Evolutionary conservation across 2,329 filamentous ascomycete genomes (phyloP).

Genomic region (Cladosporium velox): DNA sequence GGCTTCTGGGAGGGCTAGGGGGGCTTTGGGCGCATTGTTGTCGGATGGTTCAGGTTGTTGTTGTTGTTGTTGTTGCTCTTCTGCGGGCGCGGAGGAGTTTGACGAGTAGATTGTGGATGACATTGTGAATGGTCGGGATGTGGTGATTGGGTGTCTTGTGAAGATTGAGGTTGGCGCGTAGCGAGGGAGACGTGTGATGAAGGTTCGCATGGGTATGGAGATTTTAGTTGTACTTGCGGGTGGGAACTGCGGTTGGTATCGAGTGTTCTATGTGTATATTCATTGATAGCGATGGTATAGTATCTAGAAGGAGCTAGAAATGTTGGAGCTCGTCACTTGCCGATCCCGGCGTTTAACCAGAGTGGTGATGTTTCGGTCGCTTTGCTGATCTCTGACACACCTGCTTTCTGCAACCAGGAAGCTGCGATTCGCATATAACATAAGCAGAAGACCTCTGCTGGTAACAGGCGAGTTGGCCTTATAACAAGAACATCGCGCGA

Average conservation of each 20-base stretch:
- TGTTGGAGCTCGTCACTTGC: not conserved
- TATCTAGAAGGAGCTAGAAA: conserved; percentile 12
- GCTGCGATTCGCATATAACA: not conserved
- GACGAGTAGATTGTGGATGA: conserved; percentile 5
- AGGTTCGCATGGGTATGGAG: conserved; percentile 8
- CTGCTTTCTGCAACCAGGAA: not conserved
- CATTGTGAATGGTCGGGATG: conserved; percentile 12
- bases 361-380: not conserved
- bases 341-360: not conserved
- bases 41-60: not conserved
- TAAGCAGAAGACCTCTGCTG: not conserved
- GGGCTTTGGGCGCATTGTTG: conserved; percentile 6
- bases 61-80: not conserved
- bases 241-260: not conserved
- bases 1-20: conserved; percentile 28
- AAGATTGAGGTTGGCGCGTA: not conserved
- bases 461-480: not conserved
- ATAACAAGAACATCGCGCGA: not conserved
- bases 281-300: not conserved
- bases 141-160: not conserved
- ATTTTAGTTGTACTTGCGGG: not conserved
- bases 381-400: not conserved
- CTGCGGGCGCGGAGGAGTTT: not conserved
- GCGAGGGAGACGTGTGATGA: conserved; percentile 12
- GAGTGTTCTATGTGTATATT: not conserved